Evolutionary conservation across 1,284 basidiomycete species (phyloP), one percentile per base, ranked within the genome.

Genomic region (Sanghuangporus baumii): DNA sequence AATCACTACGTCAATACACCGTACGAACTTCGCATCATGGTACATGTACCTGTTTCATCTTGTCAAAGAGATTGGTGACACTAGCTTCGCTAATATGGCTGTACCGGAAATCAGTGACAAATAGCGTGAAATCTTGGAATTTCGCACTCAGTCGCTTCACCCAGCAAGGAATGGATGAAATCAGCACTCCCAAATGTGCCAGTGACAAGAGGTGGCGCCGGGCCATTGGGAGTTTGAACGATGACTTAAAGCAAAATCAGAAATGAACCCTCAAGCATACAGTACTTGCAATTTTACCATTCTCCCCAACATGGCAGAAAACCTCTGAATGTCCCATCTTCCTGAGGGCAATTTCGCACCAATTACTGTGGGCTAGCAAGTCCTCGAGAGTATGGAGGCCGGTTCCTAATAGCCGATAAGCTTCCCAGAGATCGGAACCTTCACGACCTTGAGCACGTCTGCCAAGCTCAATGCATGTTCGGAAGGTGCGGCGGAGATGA

Each of bases 281-380:
- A 16, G 5, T n/a, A 5, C 43, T 46, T 31, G 61, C 67, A 69
- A 20, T 60, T 66, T 70, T 71, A 79, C 86, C 86, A 68, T 84
- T 81, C 65, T 89, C 85, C n/a, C 93, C 92, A 56, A 94, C 91
- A 74, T 94, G 92, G 59, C 87, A 87, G 75, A 94, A 94, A 11
- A 94, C 89, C 51, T 91, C 78, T 34, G 79, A 71, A 70, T 92
- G 77, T 0, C 91, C 91, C 74, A 93, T 79, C 70, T 87, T 87
- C 68, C 84, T 81, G 9, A 93, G 79, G 0, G 84, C 84, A 40
- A 90, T 76, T 73, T 91, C 88, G 70, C 87, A 88, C 82, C 86
- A 91, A 72, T 91, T 91, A 67, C 87, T 90, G 73, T 94, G 93
- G 0, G 92, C 91, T 26, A 90, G 79, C 59, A 94, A 77, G 71